A percentile compares a stretch with the other conserved stretches of the same genome.
phyloP scores from a whole-genome alignment of 768 basidiomycete genomes.

The Mycena sanguinolenta region DNA sequence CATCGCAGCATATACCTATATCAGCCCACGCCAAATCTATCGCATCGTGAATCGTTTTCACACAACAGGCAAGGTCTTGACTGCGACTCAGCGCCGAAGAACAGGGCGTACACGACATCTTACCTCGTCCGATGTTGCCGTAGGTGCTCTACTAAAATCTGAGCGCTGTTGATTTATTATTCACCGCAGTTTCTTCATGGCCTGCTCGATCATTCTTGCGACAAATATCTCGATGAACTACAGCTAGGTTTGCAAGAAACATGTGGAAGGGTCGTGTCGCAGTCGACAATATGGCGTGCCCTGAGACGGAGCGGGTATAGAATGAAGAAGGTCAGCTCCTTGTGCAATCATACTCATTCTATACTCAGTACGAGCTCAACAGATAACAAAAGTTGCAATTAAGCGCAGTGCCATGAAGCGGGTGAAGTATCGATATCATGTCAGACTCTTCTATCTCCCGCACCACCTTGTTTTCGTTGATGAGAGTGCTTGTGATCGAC shows the following conservation, averaged over 20 bases:
- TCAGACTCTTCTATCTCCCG: constrained; percentile 35
- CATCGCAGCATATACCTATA: neutral
- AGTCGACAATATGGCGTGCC: constrained; percentile 41
- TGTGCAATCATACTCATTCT: neutral
- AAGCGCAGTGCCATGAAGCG: constrained; percentile 38
- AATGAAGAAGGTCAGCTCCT: constrained; percentile 43
- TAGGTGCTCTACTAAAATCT: too few relatives aligned
- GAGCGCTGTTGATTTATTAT: too few relatives aligned
- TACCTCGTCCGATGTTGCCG: too few relatives aligned
- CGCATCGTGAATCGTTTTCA: too few relatives aligned
- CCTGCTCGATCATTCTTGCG: constrained; percentile 36
- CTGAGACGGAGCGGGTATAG: constrained; percentile 41
- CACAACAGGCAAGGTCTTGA: too few relatives aligned
- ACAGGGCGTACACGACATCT: too few relatives aligned
- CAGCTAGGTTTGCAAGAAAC: constrained; percentile 36
- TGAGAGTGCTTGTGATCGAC: constrained; percentile 46
- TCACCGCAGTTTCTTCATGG: constrained; percentile 14
- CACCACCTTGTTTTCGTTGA: constrained; percentile 48
- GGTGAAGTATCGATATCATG: constrained; percentile 30
- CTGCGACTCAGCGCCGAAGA: too few relatives aligned
- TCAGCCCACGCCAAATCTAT: neutral
- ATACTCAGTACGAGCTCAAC: constrained; percentile 23
- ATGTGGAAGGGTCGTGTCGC: constrained; percentile 38
- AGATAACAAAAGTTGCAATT: too few relatives aligned
- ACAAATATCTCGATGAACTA: constrained; percentile 48